These are phyloP conservation scores for Pichia sp. DNA, from an alignment of 1,139 yeast genomes.

Conservation along the genomic window DNA sequence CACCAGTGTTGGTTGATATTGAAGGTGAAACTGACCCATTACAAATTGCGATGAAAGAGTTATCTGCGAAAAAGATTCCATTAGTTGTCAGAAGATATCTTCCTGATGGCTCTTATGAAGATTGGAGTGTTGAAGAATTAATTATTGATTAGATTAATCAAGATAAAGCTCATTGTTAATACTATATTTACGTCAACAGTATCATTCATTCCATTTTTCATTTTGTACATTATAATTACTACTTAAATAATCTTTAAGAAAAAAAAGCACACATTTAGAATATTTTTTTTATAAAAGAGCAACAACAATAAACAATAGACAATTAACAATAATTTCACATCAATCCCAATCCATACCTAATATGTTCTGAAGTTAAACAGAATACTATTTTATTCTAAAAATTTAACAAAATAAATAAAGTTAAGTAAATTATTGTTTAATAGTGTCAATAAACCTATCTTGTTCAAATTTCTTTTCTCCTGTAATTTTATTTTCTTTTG, in stretches of 20 bases:
- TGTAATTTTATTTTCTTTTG: slow-evolving; percentile 46
- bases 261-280: neutral
- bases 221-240: slow-evolving; percentile 11
- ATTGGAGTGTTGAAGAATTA: slow-evolving; percentile 98
- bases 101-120: slow-evolving; percentile 96
- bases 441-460: slow-evolving; percentile 50
- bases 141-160: slow-evolving; percentile 62
- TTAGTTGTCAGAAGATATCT: slow-evolving; percentile 90
- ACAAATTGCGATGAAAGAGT: slow-evolving; percentile 95
- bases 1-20: slow-evolving; percentile 94
- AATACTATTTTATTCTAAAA: neutral
- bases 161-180: neutral
- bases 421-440: slow-evolving; percentile 15
- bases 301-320: neutral
- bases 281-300: neutral
- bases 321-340: neutral
- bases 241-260: neutral
- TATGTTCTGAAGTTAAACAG: neutral
- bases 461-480: slow-evolving; percentile 54
- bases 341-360: neutral
- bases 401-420: neutral
- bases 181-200: neutral
- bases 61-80: slow-evolving; percentile 91
- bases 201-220: neutral
- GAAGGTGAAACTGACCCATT: slow-evolving; percentile 99